Percentiles rank a stretch among this genome's conserved stretches.
Conservation (phyloP, 768 basidiomycete species). For the Lepiota brunneoincarnata region DNA sequence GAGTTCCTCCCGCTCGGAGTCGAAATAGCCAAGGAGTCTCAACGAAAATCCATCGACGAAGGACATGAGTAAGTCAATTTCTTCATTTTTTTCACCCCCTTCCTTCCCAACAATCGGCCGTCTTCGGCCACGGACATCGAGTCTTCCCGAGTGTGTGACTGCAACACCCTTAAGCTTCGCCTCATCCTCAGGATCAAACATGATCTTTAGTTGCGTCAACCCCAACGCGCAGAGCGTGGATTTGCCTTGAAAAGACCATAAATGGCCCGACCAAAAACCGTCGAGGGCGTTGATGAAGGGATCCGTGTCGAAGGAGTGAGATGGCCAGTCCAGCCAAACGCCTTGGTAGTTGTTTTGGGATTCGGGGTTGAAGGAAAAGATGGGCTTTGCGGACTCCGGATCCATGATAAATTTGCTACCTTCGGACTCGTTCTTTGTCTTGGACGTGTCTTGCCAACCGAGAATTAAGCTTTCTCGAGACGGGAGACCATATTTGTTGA, state of each 20-base stretch:
- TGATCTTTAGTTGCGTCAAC: neutral
- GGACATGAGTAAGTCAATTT: constrained; percentile 4
- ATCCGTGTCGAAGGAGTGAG: constrained; percentile 2
- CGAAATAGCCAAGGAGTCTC: constrained; percentile 3
- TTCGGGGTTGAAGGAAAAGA: neutral
- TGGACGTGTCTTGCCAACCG: neutral
- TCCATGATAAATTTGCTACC: neutral
- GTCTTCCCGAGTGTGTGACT: neutral
- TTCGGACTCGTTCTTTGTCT: constrained; percentile 1
- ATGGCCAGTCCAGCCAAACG: neutral
- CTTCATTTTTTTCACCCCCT: neutral
- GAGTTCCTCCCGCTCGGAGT: neutral
- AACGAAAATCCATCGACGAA: constrained; percentile 11
- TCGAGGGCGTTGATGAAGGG: neutral
- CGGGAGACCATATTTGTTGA: neutral
- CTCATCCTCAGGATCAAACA: neutral
- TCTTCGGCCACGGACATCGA: neutral
- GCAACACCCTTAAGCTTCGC: neutral
- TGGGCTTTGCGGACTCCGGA: constrained; percentile 1
- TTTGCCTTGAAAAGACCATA: neutral
- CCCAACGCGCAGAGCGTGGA: neutral
- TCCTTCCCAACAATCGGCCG: neutral
- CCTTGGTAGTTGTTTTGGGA: neutral
- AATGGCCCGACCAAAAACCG: constrained; percentile 5
- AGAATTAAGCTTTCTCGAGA: constrained; percentile 2